Evolutionary conservation across 805 yeast species (phyloP), one percentile per base, ranked within the genome.

Genomic region (Candida arabinofermentans): DNA sequence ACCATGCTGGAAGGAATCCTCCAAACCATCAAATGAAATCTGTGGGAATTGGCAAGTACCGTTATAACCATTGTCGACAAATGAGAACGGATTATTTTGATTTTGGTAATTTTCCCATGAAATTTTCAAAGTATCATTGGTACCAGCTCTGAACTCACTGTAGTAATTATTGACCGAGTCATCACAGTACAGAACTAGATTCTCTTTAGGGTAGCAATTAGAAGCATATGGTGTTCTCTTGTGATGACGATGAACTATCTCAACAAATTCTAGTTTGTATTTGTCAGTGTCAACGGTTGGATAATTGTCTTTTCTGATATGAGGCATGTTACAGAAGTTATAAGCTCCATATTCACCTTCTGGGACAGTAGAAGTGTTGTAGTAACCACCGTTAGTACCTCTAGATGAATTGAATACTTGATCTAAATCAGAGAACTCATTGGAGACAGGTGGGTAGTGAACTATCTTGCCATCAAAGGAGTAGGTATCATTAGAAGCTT

Each of bases 301-400:
- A 31, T 61, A 61, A 24, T 54, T 61, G 16, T 64, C 58, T 12
- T 62, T 54, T 31, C 67, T 63, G n/a, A 55, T 58, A 44, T 66
- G 73, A 6, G 75, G 75, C 74, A 70, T 70, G 48, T 63, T 63
- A 48, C 75, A 70, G 50, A 67, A 70, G 57, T 69, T 62, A 50
- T 70, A 70, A 12, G 48, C 54, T 24, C 70, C 69, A 34, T 62
- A 62, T 16, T 42, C 50, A 14, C 58, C 62, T 19, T 47, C 57
- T 3, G 51, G 23, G 18, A 54, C 57, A 5, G 12, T 12, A 1
- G 58, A 53, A n/a, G 54, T 39, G 35, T 52, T 49, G 50, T 59
- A 59, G 24, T 46, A 40, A 8, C 64, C 64, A 19, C 47, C 51
- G 37, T 58, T 58, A 6, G 61, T 59, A 12, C 57, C 57, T 27